Evolutionary conservation across 495 filamentous ascomycete species (phyloP), one percentile per base, ranked within the genome.

Genomic region (Penicillium canariense): DNA sequence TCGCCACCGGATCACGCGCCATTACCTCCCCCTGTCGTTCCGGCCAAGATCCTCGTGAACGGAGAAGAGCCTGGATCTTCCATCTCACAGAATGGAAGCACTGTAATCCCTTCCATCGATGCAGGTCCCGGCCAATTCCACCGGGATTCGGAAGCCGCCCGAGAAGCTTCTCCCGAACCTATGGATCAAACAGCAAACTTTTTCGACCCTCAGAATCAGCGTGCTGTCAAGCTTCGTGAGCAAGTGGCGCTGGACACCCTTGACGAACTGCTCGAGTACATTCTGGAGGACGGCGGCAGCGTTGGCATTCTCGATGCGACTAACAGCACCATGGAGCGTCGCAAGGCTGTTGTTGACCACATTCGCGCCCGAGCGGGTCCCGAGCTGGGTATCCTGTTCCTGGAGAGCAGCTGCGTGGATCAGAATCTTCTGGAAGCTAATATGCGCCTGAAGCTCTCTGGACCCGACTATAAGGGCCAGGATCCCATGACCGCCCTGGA

Each of bases 251-350:
- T 96, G 58, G 89, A 91, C 55, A 97, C 94, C 2, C 76, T 97
- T 12, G 90, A 98, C 59, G 94, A 98, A 61, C 74, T 96, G 17
- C 71, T 98, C 34, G 84, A 96, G 38, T 98, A 91, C 63, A 82
- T 98, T 32, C 73, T 98, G 30, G 77, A 87, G 22, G 73, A 85
- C 48, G 87, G 87, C 17, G 94, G 94, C 36, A 91, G 90, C 45
- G 87, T 98, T n/a, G 94, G 94, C n/a, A 97, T 97, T 55, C 82
- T 97, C 15, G 93, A 97, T 75, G 93, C 93, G 8, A 98, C 94
- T 2, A 98, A 98, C 73, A 96, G 91, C 72, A 98, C 93, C 0
- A 78, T 93, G 48, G 80, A 89, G 51, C 86, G 94, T 18, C 80
- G 94, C 40, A 87, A 95, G 68, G 81, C 86, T 2, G 79, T 98